These are phyloP conservation scores for Suillus ampliporus DNA, from an alignment of 768 basidiomycete genomes.

Conservation along the genomic window DNA sequence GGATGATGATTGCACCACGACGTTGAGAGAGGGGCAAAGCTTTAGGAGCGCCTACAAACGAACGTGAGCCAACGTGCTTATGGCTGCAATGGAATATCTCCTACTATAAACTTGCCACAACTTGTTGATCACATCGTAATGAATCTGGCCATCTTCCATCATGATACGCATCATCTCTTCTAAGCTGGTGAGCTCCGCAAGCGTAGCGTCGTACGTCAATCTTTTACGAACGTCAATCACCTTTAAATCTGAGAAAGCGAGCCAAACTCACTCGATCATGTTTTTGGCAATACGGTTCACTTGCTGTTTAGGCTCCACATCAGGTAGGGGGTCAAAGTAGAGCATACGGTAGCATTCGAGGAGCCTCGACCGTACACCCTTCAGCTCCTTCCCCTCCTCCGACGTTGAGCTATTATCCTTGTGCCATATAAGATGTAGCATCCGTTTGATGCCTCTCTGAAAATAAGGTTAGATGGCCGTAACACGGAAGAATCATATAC, in stretches of 20 bases:
- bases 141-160: slow-evolving; percentile 89
- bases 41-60: slow-evolving; percentile 65
- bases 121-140: slow-evolving; percentile 84
- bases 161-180: slow-evolving; percentile 97
- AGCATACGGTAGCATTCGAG: slow-evolving; percentile 87
- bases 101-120: slow-evolving; percentile 96
- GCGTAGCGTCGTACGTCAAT: slow-evolving; percentile 87
- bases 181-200: slow-evolving; percentile 94
- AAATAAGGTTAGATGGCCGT: slow-evolving; percentile 12
- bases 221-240: slow-evolving; percentile 46
- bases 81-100: slow-evolving; percentile 30
- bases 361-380: slow-evolving; percentile 85
- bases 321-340: slow-evolving; percentile 86
- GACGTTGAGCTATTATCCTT: slow-evolving; percentile 89
- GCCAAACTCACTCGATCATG: slow-evolving; percentile 83
- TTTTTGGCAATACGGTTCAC: slow-evolving; percentile 94
- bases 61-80: not conserved
- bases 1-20: slow-evolving; percentile 92
- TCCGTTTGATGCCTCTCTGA: slow-evolving; percentile 89
- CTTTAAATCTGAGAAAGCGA: not conserved
- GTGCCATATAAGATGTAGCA: slow-evolving; percentile 96
- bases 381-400: slow-evolving; percentile 79
- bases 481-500: not conserved
- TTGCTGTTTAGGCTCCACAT: slow-evolving; percentile 81
- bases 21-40: slow-evolving; percentile 83